Base-by-base conservation (phyloP, 805 yeast genomes). In the Saccharomycopsis synnaedendra region DNA sequence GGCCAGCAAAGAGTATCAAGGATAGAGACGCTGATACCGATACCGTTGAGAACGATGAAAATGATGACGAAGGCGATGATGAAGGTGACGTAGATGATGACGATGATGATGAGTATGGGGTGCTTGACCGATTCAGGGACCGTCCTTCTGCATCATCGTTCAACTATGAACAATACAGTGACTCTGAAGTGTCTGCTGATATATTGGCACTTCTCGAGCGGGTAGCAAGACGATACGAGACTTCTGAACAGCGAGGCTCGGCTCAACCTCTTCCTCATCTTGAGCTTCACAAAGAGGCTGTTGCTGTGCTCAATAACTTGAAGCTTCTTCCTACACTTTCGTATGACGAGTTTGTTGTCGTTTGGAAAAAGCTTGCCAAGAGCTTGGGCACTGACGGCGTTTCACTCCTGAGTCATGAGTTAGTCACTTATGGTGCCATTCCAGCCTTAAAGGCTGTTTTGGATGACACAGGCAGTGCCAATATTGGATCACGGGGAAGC, bases 401-500 rank as follows among this genome's bases (percentile, higher is more conserved):
- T 38, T 53, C 55, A 4, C 65, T 83, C 4, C 85, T 95, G 0
- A 80, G 89, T 50, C 85, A 79, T 64, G 95, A 87, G 59, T 65
- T 88, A 34, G 69, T 80, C 4, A 72, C 82, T 2, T 82, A 88
- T 1, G 88, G 88, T 0, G 60, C 85, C 5, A 69, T 82, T 5
- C 66, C 68, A 4, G 56, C 68, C 0, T 58, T 82, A 32, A 55
- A 67, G 3, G 29, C 48, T 1, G 46, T 69, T 3, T 73, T 78
- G 42, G 53, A 56, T 6, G 29, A 43, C 52, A 11, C 47, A 61
- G 5, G 10, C 7, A 10, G 32, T 41, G 50, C 56, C 4, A 54
- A 37, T 9, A 54, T 53, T 40, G 60, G 61, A 1, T 53, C 52
- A 10, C 61, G 59, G 31, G 63, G 60, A 27, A 57, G 66, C n/a